These are phyloP conservation scores for Trichoderma reesei DNA, from an alignment of 495 filamentous ascomycete species.

Conservation along the genomic window DNA sequence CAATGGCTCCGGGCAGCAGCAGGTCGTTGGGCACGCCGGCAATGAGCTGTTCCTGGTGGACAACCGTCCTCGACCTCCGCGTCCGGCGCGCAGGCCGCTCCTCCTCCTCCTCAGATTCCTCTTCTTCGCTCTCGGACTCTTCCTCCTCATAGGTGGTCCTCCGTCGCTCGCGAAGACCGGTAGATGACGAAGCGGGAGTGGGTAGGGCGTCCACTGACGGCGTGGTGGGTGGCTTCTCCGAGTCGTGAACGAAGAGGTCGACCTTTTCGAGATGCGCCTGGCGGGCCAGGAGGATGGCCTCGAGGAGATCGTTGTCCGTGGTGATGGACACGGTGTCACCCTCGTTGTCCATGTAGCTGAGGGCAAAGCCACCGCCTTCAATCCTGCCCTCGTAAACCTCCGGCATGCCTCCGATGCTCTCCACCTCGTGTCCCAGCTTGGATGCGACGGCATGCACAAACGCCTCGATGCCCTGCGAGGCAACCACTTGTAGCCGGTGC, in stretches of 20 bases:
- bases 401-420: slow-evolving; percentile 75
- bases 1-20: slow-evolving; percentile 85
- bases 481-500: slow-evolving; percentile 78
- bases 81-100: slow-evolving; percentile 34
- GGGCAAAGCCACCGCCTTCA: slow-evolving; percentile 71
- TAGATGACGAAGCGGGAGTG: slow-evolving; percentile 36
- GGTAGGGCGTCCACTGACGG: slow-evolving; percentile 42
- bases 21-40: slow-evolving; percentile 91
- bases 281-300: slow-evolving; percentile 77
- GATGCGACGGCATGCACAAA: slow-evolving; percentile 69
- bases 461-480: slow-evolving; percentile 69
- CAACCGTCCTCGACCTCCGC: slow-evolving; percentile 31
- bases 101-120: slow-evolving; percentile 55
- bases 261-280: slow-evolving; percentile 78
- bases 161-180: slow-evolving; percentile 49
- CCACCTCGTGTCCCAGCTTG: slow-evolving; percentile 82
- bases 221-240: slow-evolving; percentile 59
- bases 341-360: slow-evolving; percentile 96
- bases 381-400: slow-evolving; percentile 68
- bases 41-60: slow-evolving; percentile 66
- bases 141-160: slow-evolving; percentile 38
- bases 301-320: slow-evolving; percentile 83
- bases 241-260: slow-evolving; percentile 94
- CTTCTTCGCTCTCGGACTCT: slow-evolving; percentile 31
- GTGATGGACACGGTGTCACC: slow-evolving; percentile 97